Conservation (phyloP, 2,329 filamentous ascomycete genomes). For the Dothiorella sarmentorum region DNA sequence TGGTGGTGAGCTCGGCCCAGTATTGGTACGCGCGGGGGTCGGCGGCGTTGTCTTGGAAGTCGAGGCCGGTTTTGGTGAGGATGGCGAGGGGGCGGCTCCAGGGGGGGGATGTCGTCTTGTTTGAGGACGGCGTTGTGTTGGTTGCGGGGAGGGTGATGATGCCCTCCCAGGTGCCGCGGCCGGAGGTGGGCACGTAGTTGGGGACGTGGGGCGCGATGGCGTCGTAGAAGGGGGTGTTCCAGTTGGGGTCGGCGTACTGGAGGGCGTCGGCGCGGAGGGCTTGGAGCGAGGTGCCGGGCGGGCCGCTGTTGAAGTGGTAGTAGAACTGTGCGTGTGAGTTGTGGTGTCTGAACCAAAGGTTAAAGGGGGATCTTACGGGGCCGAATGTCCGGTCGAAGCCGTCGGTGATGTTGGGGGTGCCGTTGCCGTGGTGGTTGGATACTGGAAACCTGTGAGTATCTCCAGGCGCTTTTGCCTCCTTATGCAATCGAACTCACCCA, state of each 20-base stretch:
- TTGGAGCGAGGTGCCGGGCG: constrained; percentile 44
- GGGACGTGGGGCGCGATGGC: constrained; percentile 58
- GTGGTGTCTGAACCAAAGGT: background rate
- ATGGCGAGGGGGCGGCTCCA: constrained; percentile 51
- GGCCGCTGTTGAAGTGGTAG: constrained; percentile 60
- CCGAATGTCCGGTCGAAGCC: constrained; percentile 65
- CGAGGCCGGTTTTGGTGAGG: constrained; percentile 49
- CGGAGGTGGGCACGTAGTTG: constrained; percentile 54
- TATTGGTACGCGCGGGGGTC: constrained; percentile 59
- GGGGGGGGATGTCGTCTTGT: too few relatives aligned
- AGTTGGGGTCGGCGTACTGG: constrained; percentile 49
- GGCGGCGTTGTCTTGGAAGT: constrained; percentile 59
- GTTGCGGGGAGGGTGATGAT: constrained; percentile 48
- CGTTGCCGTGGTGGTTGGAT: constrained; percentile 61
- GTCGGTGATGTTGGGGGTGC: constrained; percentile 61
- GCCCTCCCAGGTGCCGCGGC: constrained; percentile 51
- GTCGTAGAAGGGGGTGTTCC: constrained; percentile 60
- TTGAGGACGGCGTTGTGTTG: too few relatives aligned
- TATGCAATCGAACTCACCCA: constrained; percentile 28
- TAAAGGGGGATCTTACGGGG: constrained; percentile 44
- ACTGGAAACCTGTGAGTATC: background rate
- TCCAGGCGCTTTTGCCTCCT: background rate
- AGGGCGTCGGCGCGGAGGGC: constrained; percentile 54
- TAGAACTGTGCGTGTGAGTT: constrained; percentile 5
- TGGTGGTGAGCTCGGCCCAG: constrained; percentile 48